Evolutionary conservation across 352 stramenopile species (phyloP), one percentile per base, ranked within the genome.

Genomic region (Blastocystis sp.): DNA sequence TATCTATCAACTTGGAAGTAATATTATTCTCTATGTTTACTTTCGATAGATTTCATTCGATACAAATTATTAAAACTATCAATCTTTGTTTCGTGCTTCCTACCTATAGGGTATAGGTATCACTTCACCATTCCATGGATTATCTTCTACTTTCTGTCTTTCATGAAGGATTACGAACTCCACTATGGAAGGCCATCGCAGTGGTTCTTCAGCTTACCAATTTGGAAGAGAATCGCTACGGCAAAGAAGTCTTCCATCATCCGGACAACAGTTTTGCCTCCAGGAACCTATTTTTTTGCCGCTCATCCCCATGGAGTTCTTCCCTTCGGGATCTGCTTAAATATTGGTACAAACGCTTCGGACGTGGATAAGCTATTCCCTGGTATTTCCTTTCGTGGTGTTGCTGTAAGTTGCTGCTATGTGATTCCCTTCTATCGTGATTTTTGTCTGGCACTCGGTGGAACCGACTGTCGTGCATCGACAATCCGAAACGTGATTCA

Each of bases 281-380:
- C 23, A 6, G 54, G n/a, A 41, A 37, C 29, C 23, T 84, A 84
- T 53, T 54, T 84, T 11, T 84, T 84, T 64, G 73, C 73, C 3
- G 73, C 73, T 4, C 73, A 84, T 84, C 73, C 73, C 47, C 73
- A 84, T 45, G 73, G 73, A n/a, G 73, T 84, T 43, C 53, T 84
- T 43, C 73, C 73, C 2, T 53, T 84, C 11, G 73, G 73, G 34
- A 84, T 84, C 29, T 84, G 73, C 29, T 64, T 84, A 3, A 84
- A 84, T 43, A 84, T 84, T 45, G 73, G 73, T 41, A 84, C 73
- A 1, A 84, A 84, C 41, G 73, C 47, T 54, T 66, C 73, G 1
- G 50, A 66, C 53, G 68, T 84, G 26, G n/a, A 84, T 64, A 15
- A n/a, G 15, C 20, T 66, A 29, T 66, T 84, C 29, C 73, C 73